A percentile compares a stretch with the other conserved stretches of the same genome.
phyloP scores from a whole-genome alignment of 2,329 filamentous ascomycete species.

The Aspergillus flavus region DNA sequence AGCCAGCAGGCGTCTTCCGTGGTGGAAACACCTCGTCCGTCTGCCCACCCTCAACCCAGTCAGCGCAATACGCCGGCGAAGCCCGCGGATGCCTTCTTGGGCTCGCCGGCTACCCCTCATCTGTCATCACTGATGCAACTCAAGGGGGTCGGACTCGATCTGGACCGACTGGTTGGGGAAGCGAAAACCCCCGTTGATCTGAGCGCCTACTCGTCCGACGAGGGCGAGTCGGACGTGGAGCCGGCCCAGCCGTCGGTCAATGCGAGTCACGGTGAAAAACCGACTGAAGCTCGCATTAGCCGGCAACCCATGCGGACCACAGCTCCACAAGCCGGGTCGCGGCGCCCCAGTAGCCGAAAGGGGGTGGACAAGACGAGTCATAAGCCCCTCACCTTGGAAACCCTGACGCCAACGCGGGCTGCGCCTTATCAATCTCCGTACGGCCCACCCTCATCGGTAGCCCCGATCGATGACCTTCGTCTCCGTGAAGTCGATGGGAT shows the following conservation, averaged over 20 bases:
- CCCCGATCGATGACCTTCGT: constrained; percentile 27
- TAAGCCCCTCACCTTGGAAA: constrained; percentile 45
- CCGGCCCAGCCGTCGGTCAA: constrained; percentile 28
- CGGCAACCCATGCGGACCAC: constrained; percentile 60
- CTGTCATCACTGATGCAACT: constrained; percentile 67
- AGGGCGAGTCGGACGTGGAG: constrained; percentile 41
- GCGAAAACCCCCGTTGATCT: constrained; percentile 47
- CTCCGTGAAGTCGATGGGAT: constrained; percentile 52
- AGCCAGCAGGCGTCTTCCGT: constrained; percentile 17
- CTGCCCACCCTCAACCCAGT: constrained; percentile 1
- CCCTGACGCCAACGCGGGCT: constrained; percentile 38
- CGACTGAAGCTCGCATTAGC: constrained; percentile 30
- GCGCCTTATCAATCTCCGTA: constrained; percentile 34
- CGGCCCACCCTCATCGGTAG: constrained; percentile 45
- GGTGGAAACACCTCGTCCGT: constrained; percentile 30
- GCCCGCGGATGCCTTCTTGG: constrained; percentile 48
- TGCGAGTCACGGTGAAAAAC: constrained; percentile 21
- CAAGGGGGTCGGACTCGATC: constrained; percentile 63
- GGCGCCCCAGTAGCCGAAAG: constrained; percentile 62
- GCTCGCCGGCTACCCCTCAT: constrained; percentile 64
- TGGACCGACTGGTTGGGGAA: constrained; percentile 62
- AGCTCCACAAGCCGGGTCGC: constrained; percentile 54
- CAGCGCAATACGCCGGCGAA: constrained; percentile 23
- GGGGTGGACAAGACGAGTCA: constrained; percentile 47
- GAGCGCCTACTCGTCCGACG: constrained; percentile 42